Evolutionary conservation across 768 basidiomycete genomes (phyloP).

Genomic region (Kwoniella sp.): DNA sequence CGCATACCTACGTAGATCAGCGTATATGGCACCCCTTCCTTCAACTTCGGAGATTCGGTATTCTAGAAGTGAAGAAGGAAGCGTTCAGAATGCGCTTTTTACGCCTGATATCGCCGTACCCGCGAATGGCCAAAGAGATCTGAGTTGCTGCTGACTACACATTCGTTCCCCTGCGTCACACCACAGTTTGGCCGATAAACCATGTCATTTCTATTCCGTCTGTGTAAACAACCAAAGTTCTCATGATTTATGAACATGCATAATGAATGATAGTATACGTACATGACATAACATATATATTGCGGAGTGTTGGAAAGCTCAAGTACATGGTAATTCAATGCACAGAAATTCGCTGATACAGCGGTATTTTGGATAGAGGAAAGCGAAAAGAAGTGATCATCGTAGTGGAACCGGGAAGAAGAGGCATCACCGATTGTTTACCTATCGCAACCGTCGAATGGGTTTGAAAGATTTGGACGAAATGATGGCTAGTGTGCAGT

Average conservation of each 20-base stretch:
- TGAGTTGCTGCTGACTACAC: not conserved
- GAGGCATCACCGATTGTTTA: not conserved
- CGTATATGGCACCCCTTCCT: no score
- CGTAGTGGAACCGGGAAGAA: not conserved
- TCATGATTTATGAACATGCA: slow-evolving; percentile 4
- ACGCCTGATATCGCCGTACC: no score
- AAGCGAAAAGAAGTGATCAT: not conserved
- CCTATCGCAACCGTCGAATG: no score
- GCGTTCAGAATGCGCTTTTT: no score
- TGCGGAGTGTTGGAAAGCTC: not conserved
- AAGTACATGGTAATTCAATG: not conserved
- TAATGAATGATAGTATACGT: not conserved
- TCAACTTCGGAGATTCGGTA: no score
- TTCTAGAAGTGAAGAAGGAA: no score
- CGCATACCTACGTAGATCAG: no score
- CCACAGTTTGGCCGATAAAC: slow-evolving; percentile 5
- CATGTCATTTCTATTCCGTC: not conserved
- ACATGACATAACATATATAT: not conserved
- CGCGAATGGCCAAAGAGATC: no score
- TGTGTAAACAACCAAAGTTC: not conserved
- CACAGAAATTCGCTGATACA: not conserved
- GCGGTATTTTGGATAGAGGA: slow-evolving; percentile 8
- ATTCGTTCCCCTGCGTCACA: no score
- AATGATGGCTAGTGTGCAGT: no score
- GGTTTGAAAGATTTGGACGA: no score